phyloP scores from a whole-genome alignment of 2,329 filamentous ascomycete species.

The Leptographium wingfieldii region DNA sequence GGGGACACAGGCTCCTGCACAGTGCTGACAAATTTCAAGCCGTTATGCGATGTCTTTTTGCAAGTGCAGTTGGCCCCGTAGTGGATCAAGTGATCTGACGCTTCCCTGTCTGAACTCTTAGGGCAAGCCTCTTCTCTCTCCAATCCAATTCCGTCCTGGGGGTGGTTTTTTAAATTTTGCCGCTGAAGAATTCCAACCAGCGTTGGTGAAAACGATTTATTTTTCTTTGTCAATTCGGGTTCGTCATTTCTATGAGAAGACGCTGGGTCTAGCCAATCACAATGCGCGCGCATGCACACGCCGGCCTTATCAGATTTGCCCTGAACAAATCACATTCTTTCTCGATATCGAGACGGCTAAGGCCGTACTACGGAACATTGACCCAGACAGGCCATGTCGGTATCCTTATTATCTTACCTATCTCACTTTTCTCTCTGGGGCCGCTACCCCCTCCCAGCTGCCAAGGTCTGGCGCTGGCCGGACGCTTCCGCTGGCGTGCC shows the following conservation, averaged over 20 bases:
- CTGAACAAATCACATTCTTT: neutral
- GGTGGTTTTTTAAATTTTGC: neutral
- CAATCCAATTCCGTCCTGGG: neutral
- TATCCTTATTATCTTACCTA: neutral
- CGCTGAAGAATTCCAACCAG: neutral
- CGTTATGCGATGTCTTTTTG: neutral
- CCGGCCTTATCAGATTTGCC: conserved; percentile 12
- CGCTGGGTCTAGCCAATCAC: conserved; percentile 7
- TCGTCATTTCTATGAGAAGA: conserved; percentile 8
- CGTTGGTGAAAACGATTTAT: neutral
- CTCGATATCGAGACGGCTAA: neutral
- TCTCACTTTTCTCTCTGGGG: neutral
- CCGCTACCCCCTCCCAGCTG: neutral
- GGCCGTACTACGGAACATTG: neutral
- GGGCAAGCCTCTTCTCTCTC: neutral
- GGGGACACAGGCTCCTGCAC: neutral
- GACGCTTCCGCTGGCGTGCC: neutral
- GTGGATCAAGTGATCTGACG: neutral
- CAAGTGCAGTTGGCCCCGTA: neutral
- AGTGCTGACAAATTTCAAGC: neutral
- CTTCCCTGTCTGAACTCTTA: neutral
- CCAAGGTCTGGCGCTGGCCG: neutral
- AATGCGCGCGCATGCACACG: conserved; percentile 5
- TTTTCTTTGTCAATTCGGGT: neutral
- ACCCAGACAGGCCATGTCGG: neutral